Conservation (phyloP, 2,329 filamentous ascomycete genomes). For the Dactylellina sp. region DNA sequence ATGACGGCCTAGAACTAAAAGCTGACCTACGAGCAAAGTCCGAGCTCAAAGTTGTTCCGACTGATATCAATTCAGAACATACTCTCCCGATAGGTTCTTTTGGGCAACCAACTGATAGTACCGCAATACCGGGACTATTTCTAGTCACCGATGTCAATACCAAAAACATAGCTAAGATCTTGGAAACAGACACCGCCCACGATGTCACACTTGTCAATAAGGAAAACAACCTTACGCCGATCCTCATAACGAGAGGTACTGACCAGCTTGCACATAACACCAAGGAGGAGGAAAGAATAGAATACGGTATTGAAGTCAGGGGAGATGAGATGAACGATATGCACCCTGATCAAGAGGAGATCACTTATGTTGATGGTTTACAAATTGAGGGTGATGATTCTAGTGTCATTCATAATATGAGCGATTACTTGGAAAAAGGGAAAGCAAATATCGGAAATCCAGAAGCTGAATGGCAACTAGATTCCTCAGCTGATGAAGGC, state of each 20-base stretch:
- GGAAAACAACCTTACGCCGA: not conserved
- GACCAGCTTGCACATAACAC: not conserved
- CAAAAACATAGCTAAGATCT: not conserved
- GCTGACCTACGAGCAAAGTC: not conserved
- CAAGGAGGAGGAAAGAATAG: not conserved
- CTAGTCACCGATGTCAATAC: constrained; percentile 22
- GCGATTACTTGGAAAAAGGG: constrained; percentile 58
- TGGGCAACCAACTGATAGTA: not conserved
- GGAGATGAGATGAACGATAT: not conserved
- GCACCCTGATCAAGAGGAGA: constrained; percentile 58
- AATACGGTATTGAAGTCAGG: not conserved
- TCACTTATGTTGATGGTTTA: not conserved
- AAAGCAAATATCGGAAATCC: constrained; percentile 64
- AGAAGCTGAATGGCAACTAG: constrained; percentile 84
- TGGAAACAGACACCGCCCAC: not conserved
- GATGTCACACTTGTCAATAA: not conserved
- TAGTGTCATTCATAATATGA: constrained; percentile 39
- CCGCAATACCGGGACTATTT: constrained; percentile 40
- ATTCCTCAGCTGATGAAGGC: constrained; percentile 77
- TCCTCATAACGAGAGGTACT: not conserved
- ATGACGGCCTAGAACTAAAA: not conserved
- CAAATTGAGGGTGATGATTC: not conserved
- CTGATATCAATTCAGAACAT: not conserved
- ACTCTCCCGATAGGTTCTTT: not conserved
- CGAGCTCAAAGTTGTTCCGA: not conserved